phyloP scores from a whole-genome alignment of 2,329 filamentous ascomycete species.

The Xylaria hypoxylon region DNA sequence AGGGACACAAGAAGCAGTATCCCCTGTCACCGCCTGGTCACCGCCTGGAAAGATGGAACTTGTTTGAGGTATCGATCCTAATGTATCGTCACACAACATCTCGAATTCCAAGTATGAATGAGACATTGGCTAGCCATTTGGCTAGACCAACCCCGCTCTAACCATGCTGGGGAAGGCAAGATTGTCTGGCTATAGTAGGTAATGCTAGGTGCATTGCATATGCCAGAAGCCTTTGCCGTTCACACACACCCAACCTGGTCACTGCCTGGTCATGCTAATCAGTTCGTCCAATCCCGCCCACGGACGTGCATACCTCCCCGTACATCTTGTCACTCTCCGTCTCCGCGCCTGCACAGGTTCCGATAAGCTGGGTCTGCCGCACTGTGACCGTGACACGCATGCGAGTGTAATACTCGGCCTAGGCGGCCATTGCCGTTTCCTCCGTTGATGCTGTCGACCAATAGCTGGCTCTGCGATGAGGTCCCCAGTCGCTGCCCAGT shows the following conservation, averaged over 20 bases:
- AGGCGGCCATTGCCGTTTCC: conserved; percentile 42
- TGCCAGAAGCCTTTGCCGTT: conserved; percentile 33
- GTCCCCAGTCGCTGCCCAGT: conserved; percentile 7
- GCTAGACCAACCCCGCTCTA: conserved; percentile 34
- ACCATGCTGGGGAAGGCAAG: conserved; percentile 32
- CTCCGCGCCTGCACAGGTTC: conserved; percentile 37
- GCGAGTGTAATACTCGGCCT: conserved; percentile 40
- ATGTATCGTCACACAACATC: conserved; percentile 6
- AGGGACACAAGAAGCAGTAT: not conserved
- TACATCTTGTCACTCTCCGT: conserved; percentile 40
- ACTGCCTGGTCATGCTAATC: conserved; percentile 27
- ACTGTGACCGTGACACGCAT: conserved; percentile 47
- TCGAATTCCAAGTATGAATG: conserved; percentile 7
- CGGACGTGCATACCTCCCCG: conserved; percentile 36
- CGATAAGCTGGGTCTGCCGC: conserved; percentile 48
- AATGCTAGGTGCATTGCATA: conserved; percentile 39
- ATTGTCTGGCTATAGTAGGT: conserved; percentile 32
- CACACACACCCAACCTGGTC: conserved; percentile 24
- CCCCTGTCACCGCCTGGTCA: not conserved
- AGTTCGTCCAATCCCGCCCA: conserved; percentile 31
- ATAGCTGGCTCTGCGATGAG: conserved; percentile 31
- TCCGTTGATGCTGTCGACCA: conserved; percentile 32
- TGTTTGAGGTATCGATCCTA: conserved; percentile 3
- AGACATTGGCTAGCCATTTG: conserved; percentile 11
- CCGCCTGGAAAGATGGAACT: not conserved